phyloP scores from a whole-genome alignment of 1,284 basidiomycete species.

The Moniliella sp. region DNA sequence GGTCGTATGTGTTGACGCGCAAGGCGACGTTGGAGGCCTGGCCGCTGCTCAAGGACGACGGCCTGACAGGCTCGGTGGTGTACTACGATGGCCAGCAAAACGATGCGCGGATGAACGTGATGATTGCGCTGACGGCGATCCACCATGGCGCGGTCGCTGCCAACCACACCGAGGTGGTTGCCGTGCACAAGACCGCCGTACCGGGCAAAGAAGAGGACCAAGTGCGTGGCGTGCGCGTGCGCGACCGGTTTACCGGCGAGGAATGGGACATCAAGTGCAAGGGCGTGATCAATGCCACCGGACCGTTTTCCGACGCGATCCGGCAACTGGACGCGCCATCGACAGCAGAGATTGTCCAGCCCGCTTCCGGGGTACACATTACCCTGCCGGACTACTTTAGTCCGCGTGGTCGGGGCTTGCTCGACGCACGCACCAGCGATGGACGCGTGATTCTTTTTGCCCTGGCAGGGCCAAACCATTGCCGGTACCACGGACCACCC shows the following conservation, averaged over 20 bases:
- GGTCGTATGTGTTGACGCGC: constrained; percentile 67
- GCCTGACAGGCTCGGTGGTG: constrained; percentile 76
- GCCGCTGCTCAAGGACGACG: constrained; percentile 84
- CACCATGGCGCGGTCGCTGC: constrained; percentile 69
- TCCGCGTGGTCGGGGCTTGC: constrained; percentile 76
- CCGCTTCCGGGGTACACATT: constrained; percentile 86
- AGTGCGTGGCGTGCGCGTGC: constrained; percentile 62
- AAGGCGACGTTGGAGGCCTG: constrained; percentile 80
- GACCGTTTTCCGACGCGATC: constrained; percentile 72
- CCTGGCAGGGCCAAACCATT: constrained; percentile 93
- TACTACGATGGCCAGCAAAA: constrained; percentile 98
- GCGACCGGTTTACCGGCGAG: constrained; percentile 62
- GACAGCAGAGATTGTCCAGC: constrained; percentile 67
- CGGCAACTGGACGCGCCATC: constrained; percentile 64
- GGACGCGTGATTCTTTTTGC: constrained; percentile 95
- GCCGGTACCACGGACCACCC: constrained; percentile 87
- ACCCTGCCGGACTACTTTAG: constrained; percentile 92
- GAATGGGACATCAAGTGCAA: constrained; percentile 64
- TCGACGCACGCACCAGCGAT: constrained; percentile 84
- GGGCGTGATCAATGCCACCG: constrained; percentile 87
- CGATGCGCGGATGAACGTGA: constrained; percentile 91
- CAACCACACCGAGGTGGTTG: constrained; percentile 72
- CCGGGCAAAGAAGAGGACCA: constrained; percentile 46
- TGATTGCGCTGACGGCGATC: constrained; percentile 64
- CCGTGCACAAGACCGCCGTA: constrained; percentile 46